Conservation (phyloP, 345 rosid genomes). For the Eutrema yunnanense region DNA sequence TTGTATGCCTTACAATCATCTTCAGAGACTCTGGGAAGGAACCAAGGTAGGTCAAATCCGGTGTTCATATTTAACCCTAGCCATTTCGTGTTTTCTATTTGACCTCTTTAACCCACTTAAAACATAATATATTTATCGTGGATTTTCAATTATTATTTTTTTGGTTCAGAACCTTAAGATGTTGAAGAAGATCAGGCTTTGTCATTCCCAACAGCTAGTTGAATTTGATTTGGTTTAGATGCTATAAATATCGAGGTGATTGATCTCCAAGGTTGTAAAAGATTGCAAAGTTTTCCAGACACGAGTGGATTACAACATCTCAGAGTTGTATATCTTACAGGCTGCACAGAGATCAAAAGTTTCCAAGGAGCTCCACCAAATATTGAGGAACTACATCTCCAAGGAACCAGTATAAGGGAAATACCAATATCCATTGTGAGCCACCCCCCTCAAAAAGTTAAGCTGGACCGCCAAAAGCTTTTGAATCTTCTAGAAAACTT, state of each 20-base stretch:
- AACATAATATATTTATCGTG: not conserved
- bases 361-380: not conserved
- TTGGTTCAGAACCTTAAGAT: not conserved
- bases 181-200: constrained; percentile 1
- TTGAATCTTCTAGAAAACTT: not conserved
- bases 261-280: constrained; percentile 12
- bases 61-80: not conserved
- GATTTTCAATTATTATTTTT: not conserved
- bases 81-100: too few species aligned
- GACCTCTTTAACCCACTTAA: not conserved
- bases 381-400: constrained; percentile 6
- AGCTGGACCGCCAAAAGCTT: not conserved
- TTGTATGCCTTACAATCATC: not conserved
- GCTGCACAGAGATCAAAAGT: not conserved
- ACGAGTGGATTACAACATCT: not conserved
- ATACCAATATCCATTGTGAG: not conserved
- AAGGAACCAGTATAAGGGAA: not conserved
- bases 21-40: not conserved
- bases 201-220: not conserved
- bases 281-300: not conserved
- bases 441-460: not conserved
- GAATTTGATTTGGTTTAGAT: not conserved
- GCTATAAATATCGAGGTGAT: constrained; percentile 5
- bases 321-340: constrained; percentile 8
- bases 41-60: not conserved